These are phyloP conservation scores for Cladophialophora yegresii DNA, from an alignment of 2,329 filamentous ascomycete genomes.

Conservation along the genomic window DNA sequence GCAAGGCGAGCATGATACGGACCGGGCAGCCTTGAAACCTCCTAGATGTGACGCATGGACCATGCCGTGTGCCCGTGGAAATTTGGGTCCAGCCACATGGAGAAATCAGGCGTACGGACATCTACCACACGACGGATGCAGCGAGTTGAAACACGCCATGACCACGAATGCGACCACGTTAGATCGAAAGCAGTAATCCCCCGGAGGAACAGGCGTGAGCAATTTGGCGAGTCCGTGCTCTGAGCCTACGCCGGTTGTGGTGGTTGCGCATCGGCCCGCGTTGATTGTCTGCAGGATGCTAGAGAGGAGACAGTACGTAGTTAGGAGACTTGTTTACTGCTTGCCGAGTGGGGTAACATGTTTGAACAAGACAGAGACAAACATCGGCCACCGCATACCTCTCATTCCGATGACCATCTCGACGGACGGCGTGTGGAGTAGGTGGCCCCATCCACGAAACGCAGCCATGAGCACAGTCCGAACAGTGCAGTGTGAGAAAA, in stretches of 20 bases:
- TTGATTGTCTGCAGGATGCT: conserved; percentile 1
- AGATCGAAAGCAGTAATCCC: not conserved
- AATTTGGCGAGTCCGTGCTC: not conserved
- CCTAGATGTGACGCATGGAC: conserved; percentile 10
- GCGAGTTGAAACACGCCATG: conserved; percentile 23
- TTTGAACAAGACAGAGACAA: not conserved
- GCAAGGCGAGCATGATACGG: not conserved
- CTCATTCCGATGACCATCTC: not conserved
- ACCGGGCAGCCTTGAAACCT: conserved; percentile 19
- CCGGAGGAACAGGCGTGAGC: not conserved
- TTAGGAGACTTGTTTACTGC: conserved; percentile 5
- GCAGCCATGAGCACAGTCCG: not conserved
- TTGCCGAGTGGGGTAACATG: not conserved
- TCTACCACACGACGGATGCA: conserved; percentile 3
- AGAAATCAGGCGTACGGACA: conserved; percentile 3
- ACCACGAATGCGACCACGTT: conserved; percentile 7
- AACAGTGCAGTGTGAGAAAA: not conserved
- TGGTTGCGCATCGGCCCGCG: conserved; percentile 9
- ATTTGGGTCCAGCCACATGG: conserved; percentile 12
- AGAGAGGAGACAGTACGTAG: not conserved
- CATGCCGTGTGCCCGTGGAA: conserved; percentile 20
- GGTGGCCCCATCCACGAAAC: not conserved
- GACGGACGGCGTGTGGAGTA: not conserved
- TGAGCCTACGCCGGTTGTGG: not conserved
- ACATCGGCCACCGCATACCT: not conserved